Conservation (phyloP, 352 stramenopile species). For the Globisporangium nunn region DNA sequence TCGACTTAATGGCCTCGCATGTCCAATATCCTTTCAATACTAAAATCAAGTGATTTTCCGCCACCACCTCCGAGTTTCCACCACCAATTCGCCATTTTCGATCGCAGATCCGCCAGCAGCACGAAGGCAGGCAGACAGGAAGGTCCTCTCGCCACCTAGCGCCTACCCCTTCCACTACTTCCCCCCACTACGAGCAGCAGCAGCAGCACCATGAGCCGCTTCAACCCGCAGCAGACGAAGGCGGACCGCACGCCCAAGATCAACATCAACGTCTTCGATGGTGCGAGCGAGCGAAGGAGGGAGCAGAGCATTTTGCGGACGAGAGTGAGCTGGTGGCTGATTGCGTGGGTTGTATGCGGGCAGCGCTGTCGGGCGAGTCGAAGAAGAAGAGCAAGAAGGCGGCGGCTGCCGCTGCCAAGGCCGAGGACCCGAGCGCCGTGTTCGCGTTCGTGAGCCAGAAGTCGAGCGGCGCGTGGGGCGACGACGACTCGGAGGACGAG, state of each 20-base stretch:
- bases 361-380: conserved; percentile 9
- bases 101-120: neutral
- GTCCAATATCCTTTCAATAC: neutral
- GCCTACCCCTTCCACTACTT: neutral
- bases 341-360: neutral
- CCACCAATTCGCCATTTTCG: conserved; percentile 1
- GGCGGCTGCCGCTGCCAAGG: conserved; percentile 14
- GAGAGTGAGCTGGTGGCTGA: neutral
- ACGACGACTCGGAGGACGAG: conserved; percentile 73
- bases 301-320: too few species aligned
- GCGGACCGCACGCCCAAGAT: conserved; percentile 14
- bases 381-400: conserved; percentile 69
- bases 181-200: neutral
- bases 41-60: neutral
- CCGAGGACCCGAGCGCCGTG: conserved; percentile 39
- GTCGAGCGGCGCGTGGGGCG: conserved; percentile 54
- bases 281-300: conserved; percentile 3
- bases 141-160: neutral
- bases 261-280: conserved; percentile 17
- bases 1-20: neutral
- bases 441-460: conserved; percentile 69
- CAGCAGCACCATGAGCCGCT: conserved; percentile 11
- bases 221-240: conserved; percentile 10
- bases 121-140: neutral
- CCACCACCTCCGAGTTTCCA: neutral